Conservation (phyloP, 2,329 filamentous ascomycete species). For the Fusarium mangiferae region DNA sequence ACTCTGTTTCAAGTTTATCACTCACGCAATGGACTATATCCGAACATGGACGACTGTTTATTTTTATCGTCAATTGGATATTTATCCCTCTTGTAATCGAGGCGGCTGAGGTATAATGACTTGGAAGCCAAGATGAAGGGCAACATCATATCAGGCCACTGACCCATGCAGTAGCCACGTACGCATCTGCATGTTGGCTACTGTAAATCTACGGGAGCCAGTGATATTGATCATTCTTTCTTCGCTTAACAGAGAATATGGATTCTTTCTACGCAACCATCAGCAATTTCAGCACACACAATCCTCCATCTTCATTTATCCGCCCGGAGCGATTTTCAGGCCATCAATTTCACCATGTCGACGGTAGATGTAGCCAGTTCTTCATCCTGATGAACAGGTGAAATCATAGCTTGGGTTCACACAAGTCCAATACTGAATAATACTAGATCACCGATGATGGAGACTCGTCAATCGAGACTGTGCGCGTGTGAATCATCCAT, state of each 20-base stretch:
- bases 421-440: no score
- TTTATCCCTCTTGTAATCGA: neutral
- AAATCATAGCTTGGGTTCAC: accelerated
- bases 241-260: neutral
- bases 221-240: neutral
- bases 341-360: neutral
- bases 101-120: neutral
- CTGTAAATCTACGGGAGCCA: neutral
- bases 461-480: no score
- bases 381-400: neutral
- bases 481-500: no score
- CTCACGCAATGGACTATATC: neutral
- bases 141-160: neutral
- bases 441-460: no score
- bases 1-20: neutral
- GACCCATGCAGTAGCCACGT: neutral
- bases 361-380: neutral
- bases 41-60: no score
- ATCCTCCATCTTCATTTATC: no score
- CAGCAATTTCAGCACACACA: neutral
- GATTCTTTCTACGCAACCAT: accelerated
- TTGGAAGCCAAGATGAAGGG: neutral
- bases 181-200: neutral
- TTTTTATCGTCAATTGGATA: neutral
- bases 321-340: no score